These are phyloP conservation scores for Linanthus parryae DNA, from an alignment of 148 eudicot species.

Conservation along the genomic window DNA sequence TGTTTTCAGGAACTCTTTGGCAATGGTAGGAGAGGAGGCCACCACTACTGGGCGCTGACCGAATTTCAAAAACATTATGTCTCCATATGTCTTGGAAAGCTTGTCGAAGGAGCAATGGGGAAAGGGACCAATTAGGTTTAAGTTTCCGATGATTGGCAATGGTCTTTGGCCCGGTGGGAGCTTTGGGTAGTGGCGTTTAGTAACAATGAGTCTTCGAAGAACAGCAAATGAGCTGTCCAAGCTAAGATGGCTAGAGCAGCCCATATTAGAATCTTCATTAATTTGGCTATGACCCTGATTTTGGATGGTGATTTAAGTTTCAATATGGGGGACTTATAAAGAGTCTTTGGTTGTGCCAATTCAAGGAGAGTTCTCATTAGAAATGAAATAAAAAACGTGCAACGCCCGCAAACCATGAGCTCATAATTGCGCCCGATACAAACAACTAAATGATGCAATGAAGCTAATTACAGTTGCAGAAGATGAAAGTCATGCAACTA, in stretches of 20 bases:
- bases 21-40: neutral
- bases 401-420: too few species aligned
- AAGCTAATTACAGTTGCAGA: too few species aligned
- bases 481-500: too few species aligned
- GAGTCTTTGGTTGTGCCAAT: too few species aligned
- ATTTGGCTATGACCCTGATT: too few species aligned
- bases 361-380: too few species aligned
- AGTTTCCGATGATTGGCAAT: conserved; percentile 5
- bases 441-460: too few species aligned
- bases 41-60: neutral
- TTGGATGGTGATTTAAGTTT: too few species aligned
- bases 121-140: conserved; percentile 4
- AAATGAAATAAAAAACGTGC: too few species aligned
- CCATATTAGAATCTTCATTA: too few species aligned
- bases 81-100: conserved; percentile 1
- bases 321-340: too few species aligned
- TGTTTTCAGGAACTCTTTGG: conserved; percentile 9
- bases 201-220: neutral
- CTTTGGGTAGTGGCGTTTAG: neutral
- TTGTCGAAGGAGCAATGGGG: conserved; percentile 3
- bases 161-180: conserved; percentile 1
- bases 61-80: neutral
- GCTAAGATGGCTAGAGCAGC: neutral
- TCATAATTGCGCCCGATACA: too few species aligned
- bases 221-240: neutral